These are phyloP conservation scores for Rasamsonia emersonii DNA, from an alignment of 2,329 filamentous ascomycete genomes.

Conservation along the genomic window DNA sequence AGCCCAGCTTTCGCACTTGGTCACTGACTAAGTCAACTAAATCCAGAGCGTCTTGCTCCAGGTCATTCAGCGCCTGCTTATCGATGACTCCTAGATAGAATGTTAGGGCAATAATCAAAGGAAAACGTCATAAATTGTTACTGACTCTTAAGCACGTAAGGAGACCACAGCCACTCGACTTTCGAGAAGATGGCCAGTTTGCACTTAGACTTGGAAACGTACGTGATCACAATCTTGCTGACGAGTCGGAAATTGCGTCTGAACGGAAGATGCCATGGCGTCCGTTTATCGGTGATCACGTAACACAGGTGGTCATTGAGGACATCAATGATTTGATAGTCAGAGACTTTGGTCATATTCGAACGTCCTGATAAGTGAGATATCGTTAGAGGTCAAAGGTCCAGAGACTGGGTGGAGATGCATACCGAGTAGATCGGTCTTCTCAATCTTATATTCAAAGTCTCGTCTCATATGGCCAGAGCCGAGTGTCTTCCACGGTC, in stretches of 20 bases:
- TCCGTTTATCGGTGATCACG: slow-evolving; percentile 55
- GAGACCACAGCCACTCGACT: slow-evolving; percentile 73
- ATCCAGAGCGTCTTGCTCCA: slow-evolving; percentile 41
- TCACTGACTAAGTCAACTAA: slow-evolving; percentile 42
- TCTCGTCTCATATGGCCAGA: slow-evolving; percentile 64
- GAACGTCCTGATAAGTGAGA: slow-evolving; percentile 28
- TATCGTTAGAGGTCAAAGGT: not conserved
- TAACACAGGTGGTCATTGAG: slow-evolving; percentile 69
- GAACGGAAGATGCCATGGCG: slow-evolving; percentile 78
- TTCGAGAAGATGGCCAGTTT: slow-evolving; percentile 82
- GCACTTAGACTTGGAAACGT: slow-evolving; percentile 83
- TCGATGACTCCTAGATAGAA: slow-evolving; percentile 44
- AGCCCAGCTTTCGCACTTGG: slow-evolving; percentile 39
- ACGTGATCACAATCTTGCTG: slow-evolving; percentile 88
- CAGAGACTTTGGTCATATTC: slow-evolving; percentile 57
- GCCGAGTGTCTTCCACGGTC: slow-evolving; percentile 69
- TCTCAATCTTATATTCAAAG: slow-evolving; percentile 70
- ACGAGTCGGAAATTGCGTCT: slow-evolving; percentile 70
- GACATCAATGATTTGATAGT: slow-evolving; percentile 80
- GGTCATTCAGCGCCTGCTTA: slow-evolving; percentile 62
- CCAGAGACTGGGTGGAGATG: not conserved
- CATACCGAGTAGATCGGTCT: slow-evolving; percentile 56
- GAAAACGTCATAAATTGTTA: slow-evolving; percentile 3
- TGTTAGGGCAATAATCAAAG: slow-evolving; percentile 5
- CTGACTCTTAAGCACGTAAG: slow-evolving; percentile 40